Conservation (phyloP, 2,329 filamentous ascomycete species). For the Aaosphaeria pasadenensis region DNA sequence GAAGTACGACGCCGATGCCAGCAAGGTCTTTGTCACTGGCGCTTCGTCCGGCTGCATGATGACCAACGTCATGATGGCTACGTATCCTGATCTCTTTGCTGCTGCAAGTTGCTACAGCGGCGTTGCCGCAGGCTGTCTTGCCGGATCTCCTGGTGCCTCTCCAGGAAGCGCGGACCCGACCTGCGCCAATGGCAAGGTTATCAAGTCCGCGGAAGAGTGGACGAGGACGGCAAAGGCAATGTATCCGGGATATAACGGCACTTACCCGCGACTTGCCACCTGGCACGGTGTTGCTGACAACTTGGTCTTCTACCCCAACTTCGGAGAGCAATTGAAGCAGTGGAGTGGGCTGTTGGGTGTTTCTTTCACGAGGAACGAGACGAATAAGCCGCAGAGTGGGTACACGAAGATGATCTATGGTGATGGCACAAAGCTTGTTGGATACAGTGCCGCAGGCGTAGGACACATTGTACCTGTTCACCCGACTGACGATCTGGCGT, state of each 20-base stretch:
- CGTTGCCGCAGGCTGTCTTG: conserved; percentile 13
- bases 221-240: conserved; percentile 28
- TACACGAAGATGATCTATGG: conserved; percentile 10
- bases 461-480: conserved; percentile 14
- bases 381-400: conserved; percentile 3
- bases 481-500: neutral
- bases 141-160: conserved; percentile 41
- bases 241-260: conserved; percentile 36
- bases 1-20: conserved; percentile 49
- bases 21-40: conserved; percentile 51
- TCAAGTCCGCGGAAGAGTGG: conserved; percentile 24
- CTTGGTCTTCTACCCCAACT: conserved; percentile 23
- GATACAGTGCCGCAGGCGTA: conserved; percentile 6
- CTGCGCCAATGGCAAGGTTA: conserved; percentile 16
- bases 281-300: conserved; percentile 37
- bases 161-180: conserved; percentile 13
- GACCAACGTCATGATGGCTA: conserved; percentile 11
- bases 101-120: conserved; percentile 9
- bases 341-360: conserved; percentile 11
- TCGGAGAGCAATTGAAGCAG: conserved; percentile 10
- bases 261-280: conserved; percentile 33
- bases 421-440: conserved; percentile 10
- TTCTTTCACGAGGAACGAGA: conserved; percentile 7
- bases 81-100: conserved; percentile 12
- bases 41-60: conserved; percentile 27